phyloP scores from a whole-genome alignment of 257 asterid species.

The Catharanthus roseus region DNA sequence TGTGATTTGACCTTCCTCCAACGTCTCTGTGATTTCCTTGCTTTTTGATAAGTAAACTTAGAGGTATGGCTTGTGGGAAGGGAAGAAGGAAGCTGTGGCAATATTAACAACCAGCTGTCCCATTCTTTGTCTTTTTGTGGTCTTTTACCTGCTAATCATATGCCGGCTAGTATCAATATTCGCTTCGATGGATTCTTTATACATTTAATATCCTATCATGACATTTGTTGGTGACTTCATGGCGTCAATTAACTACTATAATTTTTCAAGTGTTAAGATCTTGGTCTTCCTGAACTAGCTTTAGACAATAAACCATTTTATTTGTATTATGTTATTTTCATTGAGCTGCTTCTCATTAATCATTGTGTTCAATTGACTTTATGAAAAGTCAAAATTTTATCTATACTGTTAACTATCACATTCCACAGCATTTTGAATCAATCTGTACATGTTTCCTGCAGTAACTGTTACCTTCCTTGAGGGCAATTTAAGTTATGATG shows the following conservation, averaged over 20 bases:
- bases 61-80: neutral
- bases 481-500: neutral
- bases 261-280: neutral
- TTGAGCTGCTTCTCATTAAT: neutral
- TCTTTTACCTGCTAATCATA: neutral
- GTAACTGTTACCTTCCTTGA: neutral
- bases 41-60: neutral
- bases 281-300: neutral
- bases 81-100: neutral
- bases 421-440: neutral
- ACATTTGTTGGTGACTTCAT: conserved; percentile 2
- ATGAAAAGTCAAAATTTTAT: neutral
- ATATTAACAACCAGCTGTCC: neutral
- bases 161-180: conserved; percentile 6
- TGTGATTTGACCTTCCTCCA: neutral
- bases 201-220: neutral
- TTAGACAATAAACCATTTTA: neutral
- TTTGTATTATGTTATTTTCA: neutral
- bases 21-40: neutral
- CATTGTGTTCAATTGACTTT: neutral
- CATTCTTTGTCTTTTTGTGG: neutral
- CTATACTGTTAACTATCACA: neutral
- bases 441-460: no score
- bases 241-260: neutral
- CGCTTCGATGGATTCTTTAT: neutral